Percentiles rank a stretch among this genome's conserved stretches.
Conservation (phyloP, 108 stramenopile species). For the Cyclotella kingstonii region DNA sequence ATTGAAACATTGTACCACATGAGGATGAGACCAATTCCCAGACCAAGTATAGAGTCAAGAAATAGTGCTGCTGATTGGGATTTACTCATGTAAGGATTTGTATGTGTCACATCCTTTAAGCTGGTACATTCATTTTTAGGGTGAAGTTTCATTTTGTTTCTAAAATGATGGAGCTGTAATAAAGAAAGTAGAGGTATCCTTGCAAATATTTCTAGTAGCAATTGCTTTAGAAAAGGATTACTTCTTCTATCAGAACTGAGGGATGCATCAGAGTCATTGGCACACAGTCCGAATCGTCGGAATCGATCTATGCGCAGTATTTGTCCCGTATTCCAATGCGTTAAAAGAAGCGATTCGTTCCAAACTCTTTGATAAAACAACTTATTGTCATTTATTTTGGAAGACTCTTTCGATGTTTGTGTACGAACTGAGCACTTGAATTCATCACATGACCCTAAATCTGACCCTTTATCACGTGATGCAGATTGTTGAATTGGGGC, state of each 20-base stretch:
- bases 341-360: slow-evolving; percentile 1
- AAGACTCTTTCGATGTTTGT: background rate
- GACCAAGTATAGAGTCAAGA: slow-evolving; percentile 16
- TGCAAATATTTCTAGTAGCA: no score
- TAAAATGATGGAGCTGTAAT: no score
- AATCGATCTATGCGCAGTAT: background rate
- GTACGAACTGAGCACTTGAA: background rate
- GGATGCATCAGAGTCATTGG: background rate
- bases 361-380: background rate
- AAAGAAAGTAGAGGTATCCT: no score
- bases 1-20: slow-evolving; percentile 4
- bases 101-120: background rate
- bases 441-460: background rate
- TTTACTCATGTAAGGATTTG: background rate
- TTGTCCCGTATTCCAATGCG: background rate
- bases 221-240: no score
- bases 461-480: background rate
- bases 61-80: slow-evolving; percentile 2
- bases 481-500: background rate
- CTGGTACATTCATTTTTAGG: background rate
- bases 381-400: background rate
- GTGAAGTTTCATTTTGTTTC: no score
- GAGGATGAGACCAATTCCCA: slow-evolving; percentile 15
- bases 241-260: no score
- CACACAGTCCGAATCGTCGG: background rate